Evolutionary conservation across 139 green algal genomes (phyloP), one percentile per base, ranked within the genome.

Genomic region (Yamagishiella unicocca): DNA sequence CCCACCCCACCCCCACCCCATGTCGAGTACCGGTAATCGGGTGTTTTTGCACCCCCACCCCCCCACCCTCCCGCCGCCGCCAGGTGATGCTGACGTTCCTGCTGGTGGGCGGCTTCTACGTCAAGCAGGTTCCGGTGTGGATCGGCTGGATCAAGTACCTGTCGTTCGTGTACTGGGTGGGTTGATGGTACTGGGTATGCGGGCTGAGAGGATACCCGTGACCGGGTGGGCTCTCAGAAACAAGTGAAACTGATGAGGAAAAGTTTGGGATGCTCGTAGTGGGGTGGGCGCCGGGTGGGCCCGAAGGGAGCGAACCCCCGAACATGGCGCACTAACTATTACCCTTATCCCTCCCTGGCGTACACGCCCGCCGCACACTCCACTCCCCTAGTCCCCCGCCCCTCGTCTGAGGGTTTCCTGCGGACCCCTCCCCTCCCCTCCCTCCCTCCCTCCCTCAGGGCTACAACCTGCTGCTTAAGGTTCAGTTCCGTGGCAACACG

Each of bases 61-160:
- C 53, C 50, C 53, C 75, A 2, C 12, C 50, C 50, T 58, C 50
- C 50, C 50, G 50, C 62, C 29, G 62, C 38, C 38, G 24, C 24
- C 22, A 84, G 81, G 81, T 77, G 25, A 94, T 96, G 87, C 86
- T 96, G 8, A 88, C 84, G 4, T 91, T 94, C 85, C 67, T 94
- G 66, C 71, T 95, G 64, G 87, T 92, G 35, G 83, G 90, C 77
- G 93, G 93, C 9, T 95, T 94, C 87, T 95, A 92, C 82, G 81
- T 87, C 0, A 67, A 68, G 64, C 21, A 74, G 31, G 81, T 87
- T 27, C 93, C 92, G 27, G 84, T 87, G 12, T 96, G 92, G 92
- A 92, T 96, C 54, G 72, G 83, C 54, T 96, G 94, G 94, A 64
- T 95, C 58, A 93, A 94, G 87, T 96, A 94, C 90, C 31, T 95